Conservation (phyloP, 225 moss, liverwort and hornwort genomes). For the Climacium dendroides region DNA sequence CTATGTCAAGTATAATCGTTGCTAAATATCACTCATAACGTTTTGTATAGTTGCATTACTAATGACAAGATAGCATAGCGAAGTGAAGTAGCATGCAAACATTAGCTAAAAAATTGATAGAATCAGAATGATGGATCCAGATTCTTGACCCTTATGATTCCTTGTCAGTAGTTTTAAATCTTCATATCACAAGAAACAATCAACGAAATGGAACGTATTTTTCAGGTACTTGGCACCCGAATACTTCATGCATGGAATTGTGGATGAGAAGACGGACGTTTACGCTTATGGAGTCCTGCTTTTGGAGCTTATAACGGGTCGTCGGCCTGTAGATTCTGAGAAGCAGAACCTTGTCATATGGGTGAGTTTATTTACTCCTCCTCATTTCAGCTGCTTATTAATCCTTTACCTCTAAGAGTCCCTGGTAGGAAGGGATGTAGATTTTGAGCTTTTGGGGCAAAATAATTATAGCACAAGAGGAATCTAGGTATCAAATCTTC, state of each 20-base stretch:
- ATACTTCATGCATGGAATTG: constrained; percentile 51
- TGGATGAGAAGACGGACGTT: constrained; percentile 55
- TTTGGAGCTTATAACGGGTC: constrained; percentile 45
- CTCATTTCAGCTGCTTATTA: neutral
- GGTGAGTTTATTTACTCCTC: constrained; percentile 2
- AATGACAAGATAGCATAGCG: neutral
- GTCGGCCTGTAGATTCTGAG: constrained; percentile 34
- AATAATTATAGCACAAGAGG: too few relatives aligned
- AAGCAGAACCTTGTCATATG: constrained; percentile 49
- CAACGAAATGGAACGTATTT: neutral
- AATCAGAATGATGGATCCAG: neutral
- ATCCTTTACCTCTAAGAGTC: too few relatives aligned
- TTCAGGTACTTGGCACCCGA: constrained; percentile 43
- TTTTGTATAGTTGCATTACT: neutral
- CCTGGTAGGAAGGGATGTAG: too few relatives aligned
- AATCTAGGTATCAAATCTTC: neutral
- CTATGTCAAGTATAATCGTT: neutral
- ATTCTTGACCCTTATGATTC: neutral
- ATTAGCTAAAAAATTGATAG: neutral
- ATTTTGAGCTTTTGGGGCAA: neutral
- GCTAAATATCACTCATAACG: neutral
- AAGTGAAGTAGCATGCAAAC: neutral
- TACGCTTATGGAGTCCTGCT: constrained; percentile 48
- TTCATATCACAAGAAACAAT: neutral
- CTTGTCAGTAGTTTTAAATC: neutral